Evolutionary conservation across 2,329 filamentous ascomycete species (phyloP), one percentile per base, ranked within the genome.

Genomic region (Beauveria australis): DNA sequence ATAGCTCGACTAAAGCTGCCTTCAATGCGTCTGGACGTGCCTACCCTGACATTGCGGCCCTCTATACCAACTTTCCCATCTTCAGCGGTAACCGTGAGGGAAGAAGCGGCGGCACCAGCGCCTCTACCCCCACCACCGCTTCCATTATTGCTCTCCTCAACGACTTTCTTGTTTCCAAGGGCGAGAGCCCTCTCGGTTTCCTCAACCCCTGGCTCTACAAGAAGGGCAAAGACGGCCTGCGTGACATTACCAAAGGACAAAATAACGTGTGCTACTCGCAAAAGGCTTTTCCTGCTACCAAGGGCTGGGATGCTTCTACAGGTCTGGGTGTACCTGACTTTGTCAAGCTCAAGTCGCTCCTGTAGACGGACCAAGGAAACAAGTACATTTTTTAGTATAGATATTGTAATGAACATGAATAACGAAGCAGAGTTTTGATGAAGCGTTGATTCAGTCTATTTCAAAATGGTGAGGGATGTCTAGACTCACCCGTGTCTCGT

Each of bases 141-240:
- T 71, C 73, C 2, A 70, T 79, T 14, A 69, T 80, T 18, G 74
- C 73, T 1, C 69, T 77, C 1, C 70, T 79, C 52, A 79, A 79
- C 47, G 76, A 76, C 40, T 76, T 75, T 46, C 68, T 76, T 12
- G 66, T 74, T 43, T 71, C 70, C 6, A 65, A 68, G 22, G 72
- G 70, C 0, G 68, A 71, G 64, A 53, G 70, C 1, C 69, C 75
- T 2, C 67, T 79, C 18, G 77, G 78, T 1, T 80, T 79, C 61
- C 66, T 79, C 3, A 79, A 79, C 60, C 76, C 77, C 0, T 73
- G 70, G 68, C 65, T 75, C 47, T 76, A 76, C 65, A 67, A 66
- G 49, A 61, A 56, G 46, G 63, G 65, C 19, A 57, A 62, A 55
- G 44, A 53, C 12, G 66, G 54, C 12, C 59, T 69, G 18, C 64